phyloP scores from a whole-genome alignment of 2,329 filamentous ascomycete genomes.

The Xylaria arbuscula region DNA sequence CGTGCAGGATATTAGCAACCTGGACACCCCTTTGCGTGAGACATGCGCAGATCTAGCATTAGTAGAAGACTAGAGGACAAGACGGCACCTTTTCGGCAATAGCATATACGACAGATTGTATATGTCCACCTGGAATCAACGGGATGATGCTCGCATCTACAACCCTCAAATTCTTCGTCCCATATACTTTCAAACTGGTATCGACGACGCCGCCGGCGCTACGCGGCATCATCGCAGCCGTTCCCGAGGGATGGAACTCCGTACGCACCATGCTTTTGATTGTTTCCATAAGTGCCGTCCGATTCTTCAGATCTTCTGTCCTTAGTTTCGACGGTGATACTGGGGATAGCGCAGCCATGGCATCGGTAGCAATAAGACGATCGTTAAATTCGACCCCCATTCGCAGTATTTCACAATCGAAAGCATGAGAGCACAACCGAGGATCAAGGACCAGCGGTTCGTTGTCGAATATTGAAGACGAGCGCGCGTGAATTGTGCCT shows the following conservation, averaged over 20 bases:
- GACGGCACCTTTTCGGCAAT: conserved; percentile 54
- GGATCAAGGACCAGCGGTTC: conserved; percentile 56
- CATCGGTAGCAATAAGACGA: conserved; percentile 43
- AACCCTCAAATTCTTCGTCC: conserved; percentile 56
- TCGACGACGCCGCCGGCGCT: conserved; percentile 59
- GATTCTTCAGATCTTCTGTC: conserved; percentile 40
- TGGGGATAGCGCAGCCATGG: conserved; percentile 44
- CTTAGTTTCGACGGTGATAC: conserved; percentile 40
- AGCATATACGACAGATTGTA: conserved; percentile 46
- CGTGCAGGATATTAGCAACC: conserved; percentile 30
- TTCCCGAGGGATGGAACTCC: conserved; percentile 57
- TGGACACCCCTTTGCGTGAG: not conserved
- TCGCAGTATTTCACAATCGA: conserved; percentile 52
- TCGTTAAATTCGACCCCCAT: conserved; percentile 45
- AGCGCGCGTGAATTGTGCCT: conserved; percentile 55
- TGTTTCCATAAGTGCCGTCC: conserved; percentile 42
- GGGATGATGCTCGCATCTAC: conserved; percentile 60
- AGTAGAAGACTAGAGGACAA: not conserved
- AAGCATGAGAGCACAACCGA: conserved; percentile 56
- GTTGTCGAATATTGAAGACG: conserved; percentile 51
- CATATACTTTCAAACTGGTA: conserved; percentile 56
- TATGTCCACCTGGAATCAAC: conserved; percentile 55
- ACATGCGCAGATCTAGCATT: not conserved
- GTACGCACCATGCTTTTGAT: conserved; percentile 50
- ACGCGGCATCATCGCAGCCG: conserved; percentile 58